Evolutionary conservation across 2,329 filamentous ascomycete species (phyloP).

Genomic region (Fusarium tanahbumbuense): DNA sequence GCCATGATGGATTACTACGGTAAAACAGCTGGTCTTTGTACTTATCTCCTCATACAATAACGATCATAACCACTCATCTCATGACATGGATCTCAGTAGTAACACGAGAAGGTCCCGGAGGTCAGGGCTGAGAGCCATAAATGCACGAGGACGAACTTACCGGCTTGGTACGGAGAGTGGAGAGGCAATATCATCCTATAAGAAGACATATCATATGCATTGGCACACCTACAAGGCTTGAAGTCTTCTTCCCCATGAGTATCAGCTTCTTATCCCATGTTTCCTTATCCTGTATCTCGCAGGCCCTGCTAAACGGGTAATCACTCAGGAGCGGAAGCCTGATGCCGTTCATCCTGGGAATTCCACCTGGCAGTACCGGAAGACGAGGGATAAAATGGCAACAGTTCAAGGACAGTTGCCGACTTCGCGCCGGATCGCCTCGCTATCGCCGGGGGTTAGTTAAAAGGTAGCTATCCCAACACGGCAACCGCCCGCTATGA

Average conservation of each 20-base stretch:
- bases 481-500: conserved; percentile 42
- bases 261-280: conserved; percentile 8
- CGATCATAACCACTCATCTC: not conserved
- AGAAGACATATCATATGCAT: conserved; percentile 38
- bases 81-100: conserved; percentile 27
- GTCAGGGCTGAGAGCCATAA: conserved; percentile 6
- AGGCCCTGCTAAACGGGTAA: not conserved
- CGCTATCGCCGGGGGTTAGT: conserved; percentile 20
- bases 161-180: conserved; percentile 20
- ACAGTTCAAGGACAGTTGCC: conserved; percentile 37
- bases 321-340: conserved; percentile 1
- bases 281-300: not conserved
- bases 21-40: not conserved
- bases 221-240: conserved; percentile 24
- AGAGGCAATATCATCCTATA: conserved; percentile 17
- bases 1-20: not conserved
- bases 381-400: conserved; percentile 32
- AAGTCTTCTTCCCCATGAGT: not conserved
- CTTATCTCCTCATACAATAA: not conserved
- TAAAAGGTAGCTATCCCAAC: conserved; percentile 12
- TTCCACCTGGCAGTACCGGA: conserved; percentile 29
- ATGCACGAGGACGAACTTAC: not conserved
- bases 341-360: conserved; percentile 5
- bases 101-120: conserved; percentile 17
- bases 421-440: conserved; percentile 40